phyloP scores from a whole-genome alignment of 306 rosid species.

The Cicer bijugum region DNA sequence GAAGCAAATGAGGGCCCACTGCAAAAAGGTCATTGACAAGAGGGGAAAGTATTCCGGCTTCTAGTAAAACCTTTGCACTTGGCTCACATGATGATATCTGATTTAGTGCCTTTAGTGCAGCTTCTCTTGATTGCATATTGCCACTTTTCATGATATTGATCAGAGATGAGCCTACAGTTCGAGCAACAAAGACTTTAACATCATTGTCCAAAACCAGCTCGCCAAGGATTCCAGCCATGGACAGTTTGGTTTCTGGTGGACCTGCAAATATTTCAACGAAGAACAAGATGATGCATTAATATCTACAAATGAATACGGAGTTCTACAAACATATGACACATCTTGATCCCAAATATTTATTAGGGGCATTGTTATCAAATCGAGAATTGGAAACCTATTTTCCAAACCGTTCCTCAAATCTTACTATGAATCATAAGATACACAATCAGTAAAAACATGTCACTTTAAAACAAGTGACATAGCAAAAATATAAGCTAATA shows the following conservation, averaged over 20 bases:
- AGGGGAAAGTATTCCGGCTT: constrained; percentile 94
- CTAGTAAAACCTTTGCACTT: constrained; percentile 84
- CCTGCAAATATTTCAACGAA: constrained; percentile 65
- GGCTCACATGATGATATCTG: constrained; percentile 89
- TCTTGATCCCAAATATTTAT: constrained; percentile 30
- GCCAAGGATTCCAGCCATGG: constrained; percentile 92
- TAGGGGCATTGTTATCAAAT: not conserved
- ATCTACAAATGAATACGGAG: constrained; percentile 8
- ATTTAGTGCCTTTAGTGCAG: constrained; percentile 90
- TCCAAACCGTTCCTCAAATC: too few species aligned
- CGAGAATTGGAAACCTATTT: not conserved
- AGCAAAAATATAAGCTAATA: not conserved
- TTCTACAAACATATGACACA: constrained; percentile 31
- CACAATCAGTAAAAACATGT: not conserved
- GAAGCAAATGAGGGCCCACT: constrained; percentile 81
- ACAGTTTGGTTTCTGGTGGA: constrained; percentile 81
- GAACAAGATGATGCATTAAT: constrained; percentile 39
- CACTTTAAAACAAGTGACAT: not conserved
- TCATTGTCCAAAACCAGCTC: constrained; percentile 88
- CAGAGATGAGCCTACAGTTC: constrained; percentile 82
- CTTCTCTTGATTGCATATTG: constrained; percentile 81
- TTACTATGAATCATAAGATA: not conserved
- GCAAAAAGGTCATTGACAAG: constrained; percentile 93
- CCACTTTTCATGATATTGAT: constrained; percentile 82
- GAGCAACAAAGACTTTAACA: constrained; percentile 79